phyloP scores from a whole-genome alignment of 768 basidiomycete species.

The Porpolomopsis calyptriformis region DNA sequence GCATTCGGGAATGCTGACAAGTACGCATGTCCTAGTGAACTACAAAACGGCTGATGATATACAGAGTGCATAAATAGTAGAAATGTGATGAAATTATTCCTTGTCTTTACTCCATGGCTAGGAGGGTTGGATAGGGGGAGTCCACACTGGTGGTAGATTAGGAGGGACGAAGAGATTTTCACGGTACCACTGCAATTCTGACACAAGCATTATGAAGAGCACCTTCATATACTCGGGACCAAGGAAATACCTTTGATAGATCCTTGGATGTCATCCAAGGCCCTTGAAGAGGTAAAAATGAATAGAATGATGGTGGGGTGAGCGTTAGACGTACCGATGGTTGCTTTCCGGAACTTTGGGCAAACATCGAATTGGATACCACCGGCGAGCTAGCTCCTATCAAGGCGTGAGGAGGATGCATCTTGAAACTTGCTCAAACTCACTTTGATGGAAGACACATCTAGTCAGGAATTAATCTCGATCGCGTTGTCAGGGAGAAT shows the following conservation, averaged over 20 bases:
- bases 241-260: conserved; percentile 4
- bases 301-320: neutral
- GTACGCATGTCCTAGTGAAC: neutral
- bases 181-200: conserved; percentile 76
- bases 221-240: neutral
- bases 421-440: neutral
- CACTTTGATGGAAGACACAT: conserved; percentile 79
- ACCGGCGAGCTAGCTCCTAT: conserved; percentile 65
- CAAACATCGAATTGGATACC: conserved; percentile 41
- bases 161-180: conserved; percentile 55
- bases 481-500: too few species aligned
- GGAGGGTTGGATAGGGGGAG: too few species aligned
- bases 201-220: conserved; percentile 1
- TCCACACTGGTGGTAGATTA: neutral
- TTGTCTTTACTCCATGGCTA: too few species aligned
- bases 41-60: too few species aligned
- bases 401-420: neutral
- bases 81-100: too few species aligned
- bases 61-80: too few species aligned
- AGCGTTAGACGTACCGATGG: conserved; percentile 42
- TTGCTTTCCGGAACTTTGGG: conserved; percentile 28
- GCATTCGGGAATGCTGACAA: too few species aligned
- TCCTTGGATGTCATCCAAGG: conserved; percentile 79
- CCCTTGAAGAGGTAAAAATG: conserved; percentile 32
- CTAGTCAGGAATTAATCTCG: conserved; percentile 35